A percentile compares a stretch with the other conserved stretches of the same genome.
These are phyloP conservation scores for Acanthamoeba castellanii DNA, from an alignment of 208 protist species.

Conservation along the genomic window DNA sequence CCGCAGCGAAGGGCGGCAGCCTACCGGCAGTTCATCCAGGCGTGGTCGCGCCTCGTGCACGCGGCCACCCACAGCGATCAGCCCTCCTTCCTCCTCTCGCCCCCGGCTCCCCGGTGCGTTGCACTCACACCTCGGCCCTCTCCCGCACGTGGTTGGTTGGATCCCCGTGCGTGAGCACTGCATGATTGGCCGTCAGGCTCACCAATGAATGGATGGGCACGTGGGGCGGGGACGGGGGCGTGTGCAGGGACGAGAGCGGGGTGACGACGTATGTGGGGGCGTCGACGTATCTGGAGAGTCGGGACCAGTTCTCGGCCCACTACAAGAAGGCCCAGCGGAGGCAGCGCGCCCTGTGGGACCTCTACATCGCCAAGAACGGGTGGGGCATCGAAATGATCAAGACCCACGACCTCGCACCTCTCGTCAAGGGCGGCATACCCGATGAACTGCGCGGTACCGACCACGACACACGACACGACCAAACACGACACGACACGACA, in stretches of 20 bases:
- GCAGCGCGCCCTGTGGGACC: slow-evolving; percentile 46
- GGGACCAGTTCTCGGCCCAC: not conserved
- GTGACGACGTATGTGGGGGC: not conserved
- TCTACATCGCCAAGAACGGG: slow-evolving; percentile 38
- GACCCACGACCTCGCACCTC: not conserved
- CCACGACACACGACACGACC: not conserved
- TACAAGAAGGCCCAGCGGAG: not conserved
- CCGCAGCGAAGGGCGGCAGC: not conserved
- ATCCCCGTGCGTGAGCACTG: not conserved
- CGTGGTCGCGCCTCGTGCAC: slow-evolving; percentile 19
- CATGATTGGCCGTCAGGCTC: not conserved
- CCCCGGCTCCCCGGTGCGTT: not conserved
- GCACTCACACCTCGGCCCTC: no score
- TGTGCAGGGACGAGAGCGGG: not conserved
- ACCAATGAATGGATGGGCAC: not conserved
- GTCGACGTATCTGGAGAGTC: not conserved
- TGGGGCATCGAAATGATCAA: slow-evolving; percentile 64
- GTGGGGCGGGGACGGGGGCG: no score
- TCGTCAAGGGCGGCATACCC: slow-evolving; percentile 33
- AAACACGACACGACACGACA: no score
- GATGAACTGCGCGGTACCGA: slow-evolving; percentile 50
- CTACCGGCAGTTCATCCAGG: not conserved
- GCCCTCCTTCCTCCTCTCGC: not conserved
- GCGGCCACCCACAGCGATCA: not conserved
- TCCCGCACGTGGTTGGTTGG: no score